Base-by-base conservation (phyloP, 768 basidiomycete species). In the Leccinum boreale region DNA sequence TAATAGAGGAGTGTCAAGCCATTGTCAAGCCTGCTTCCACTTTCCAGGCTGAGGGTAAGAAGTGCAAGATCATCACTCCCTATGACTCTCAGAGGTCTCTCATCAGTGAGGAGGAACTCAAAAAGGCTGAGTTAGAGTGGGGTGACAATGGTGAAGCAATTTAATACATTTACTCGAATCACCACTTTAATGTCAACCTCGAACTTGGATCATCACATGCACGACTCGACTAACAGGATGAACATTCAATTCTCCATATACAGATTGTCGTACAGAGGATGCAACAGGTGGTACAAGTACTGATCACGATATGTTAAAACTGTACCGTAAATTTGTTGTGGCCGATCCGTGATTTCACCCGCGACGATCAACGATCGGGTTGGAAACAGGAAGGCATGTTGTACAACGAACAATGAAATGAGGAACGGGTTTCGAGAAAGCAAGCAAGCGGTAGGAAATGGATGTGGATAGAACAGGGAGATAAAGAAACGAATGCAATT, bases 31-130 rank as follows among this genome's bases (percentile, higher is more conserved):
- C 92, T 65, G 85, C 87, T 44, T 63, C 70, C 42, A 77, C 81
- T 45, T 80, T 91, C 42, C 79, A 89, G 64, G 70, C 74, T 3
- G 68, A 81, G 53, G 60, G 69, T 0, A 80, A 76, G 59, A 70
- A 73, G 0, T 92, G 79, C 68, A 78, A 79, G 33, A 84, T 94
- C 46, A 87, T 94, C 52, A 92, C 89, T 10, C 91, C 91, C 0
- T 94, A 94, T 78, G 89, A 89, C 70, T 83, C 78, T 8, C 91
- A 94, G 67, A 78, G 88, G 12, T 78, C 69, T 50, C 52, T 70
- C 4, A 79, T 93, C n/a, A n/a, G n/a, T 68, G 87, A 92, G 69
- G 66, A 74, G 5, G 67, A 67, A 15, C 78, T 94, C 66, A 79
- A 84, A 62, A 45, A 57, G 1, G 70, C 71, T 36, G 78, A 75